phyloP scores from a whole-genome alignment of 345 rosid species.

The Moringa oleifera region DNA sequence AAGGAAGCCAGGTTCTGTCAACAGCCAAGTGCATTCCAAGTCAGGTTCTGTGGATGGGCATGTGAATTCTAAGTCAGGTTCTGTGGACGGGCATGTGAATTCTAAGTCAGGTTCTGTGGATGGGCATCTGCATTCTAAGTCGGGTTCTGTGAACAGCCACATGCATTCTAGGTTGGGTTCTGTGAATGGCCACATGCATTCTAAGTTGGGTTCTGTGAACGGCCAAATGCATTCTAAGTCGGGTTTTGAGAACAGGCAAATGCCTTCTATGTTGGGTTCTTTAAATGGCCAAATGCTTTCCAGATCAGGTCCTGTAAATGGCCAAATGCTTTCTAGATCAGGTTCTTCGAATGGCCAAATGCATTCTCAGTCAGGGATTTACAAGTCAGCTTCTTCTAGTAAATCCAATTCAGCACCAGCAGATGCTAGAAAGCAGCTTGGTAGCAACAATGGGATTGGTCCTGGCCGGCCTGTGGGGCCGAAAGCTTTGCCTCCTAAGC shows the following conservation, averaged over 20 bases:
- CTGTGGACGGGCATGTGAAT: slow-evolving; percentile 35
- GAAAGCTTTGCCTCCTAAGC: slow-evolving; percentile 39
- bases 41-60: slow-evolving; percentile 20
- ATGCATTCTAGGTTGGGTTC: slow-evolving; percentile 14
- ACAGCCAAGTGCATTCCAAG: slow-evolving; percentile 22
- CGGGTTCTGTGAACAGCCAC: neutral
- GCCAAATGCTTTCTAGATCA: slow-evolving; percentile 27
- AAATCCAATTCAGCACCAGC: slow-evolving; percentile 21
- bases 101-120: slow-evolving; percentile 27
- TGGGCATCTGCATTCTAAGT: slow-evolving; percentile 30
- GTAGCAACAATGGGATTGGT: slow-evolving; percentile 42
- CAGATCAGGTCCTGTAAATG: slow-evolving; percentile 25
- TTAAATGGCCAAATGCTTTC: slow-evolving; percentile 22
- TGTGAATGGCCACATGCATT: neutral
- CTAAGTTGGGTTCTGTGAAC: slow-evolving; percentile 10
- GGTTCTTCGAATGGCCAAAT: slow-evolving; percentile 30
- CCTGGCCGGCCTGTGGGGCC: slow-evolving; percentile 44
- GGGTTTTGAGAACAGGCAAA: slow-evolving; percentile 12
- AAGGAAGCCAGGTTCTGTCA: slow-evolving; percentile 29
- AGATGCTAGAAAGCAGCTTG: slow-evolving; percentile 48
- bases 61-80: slow-evolving; percentile 27
- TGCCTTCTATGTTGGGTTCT: slow-evolving; percentile 13
- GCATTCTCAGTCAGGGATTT: slow-evolving; percentile 30
- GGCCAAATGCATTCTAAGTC: slow-evolving; percentile 14
- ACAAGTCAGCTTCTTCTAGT: slow-evolving; percentile 35